These are phyloP conservation scores for Barnettozyma botsteinii DNA, from an alignment of 805 yeast species.

Conservation along the genomic window DNA sequence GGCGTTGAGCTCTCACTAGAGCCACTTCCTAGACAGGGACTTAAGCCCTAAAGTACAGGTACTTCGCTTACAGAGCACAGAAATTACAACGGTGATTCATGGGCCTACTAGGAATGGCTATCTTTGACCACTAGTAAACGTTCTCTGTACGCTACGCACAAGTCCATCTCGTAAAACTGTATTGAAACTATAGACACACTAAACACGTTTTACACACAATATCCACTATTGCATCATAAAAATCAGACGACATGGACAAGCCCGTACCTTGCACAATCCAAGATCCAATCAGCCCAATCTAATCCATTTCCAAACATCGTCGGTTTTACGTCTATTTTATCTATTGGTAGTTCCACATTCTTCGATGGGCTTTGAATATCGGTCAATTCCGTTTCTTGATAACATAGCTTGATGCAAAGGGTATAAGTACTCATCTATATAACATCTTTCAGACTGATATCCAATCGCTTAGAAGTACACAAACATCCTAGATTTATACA, in stretches of 20 bases:
- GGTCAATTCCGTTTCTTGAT: constrained; percentile 4
- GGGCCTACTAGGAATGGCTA: too few species aligned
- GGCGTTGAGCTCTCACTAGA: too few species aligned
- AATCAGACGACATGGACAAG: constrained; percentile 2
- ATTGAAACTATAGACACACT: background rate
- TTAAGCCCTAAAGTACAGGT: too few species aligned
- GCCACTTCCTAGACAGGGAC: too few species aligned
- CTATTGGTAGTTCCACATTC: background rate
- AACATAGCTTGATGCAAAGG: background rate
- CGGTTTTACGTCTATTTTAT: too few species aligned
- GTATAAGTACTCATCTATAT: background rate
- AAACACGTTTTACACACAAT: background rate
- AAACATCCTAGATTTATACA: background rate
- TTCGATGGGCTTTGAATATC: background rate
- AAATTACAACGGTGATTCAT: too few species aligned
- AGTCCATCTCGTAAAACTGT: background rate
- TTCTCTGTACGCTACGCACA: background rate
- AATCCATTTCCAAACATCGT: too few species aligned
- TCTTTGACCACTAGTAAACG: background rate
- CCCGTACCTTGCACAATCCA: background rate
- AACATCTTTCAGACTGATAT: too few species aligned
- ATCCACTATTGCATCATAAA: background rate
- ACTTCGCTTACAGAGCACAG: too few species aligned
- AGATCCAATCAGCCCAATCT: too few species aligned
- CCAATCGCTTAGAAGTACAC: too few species aligned